Conservation (phyloP, 768 basidiomycete species). For the Suillus luteus region DNA sequence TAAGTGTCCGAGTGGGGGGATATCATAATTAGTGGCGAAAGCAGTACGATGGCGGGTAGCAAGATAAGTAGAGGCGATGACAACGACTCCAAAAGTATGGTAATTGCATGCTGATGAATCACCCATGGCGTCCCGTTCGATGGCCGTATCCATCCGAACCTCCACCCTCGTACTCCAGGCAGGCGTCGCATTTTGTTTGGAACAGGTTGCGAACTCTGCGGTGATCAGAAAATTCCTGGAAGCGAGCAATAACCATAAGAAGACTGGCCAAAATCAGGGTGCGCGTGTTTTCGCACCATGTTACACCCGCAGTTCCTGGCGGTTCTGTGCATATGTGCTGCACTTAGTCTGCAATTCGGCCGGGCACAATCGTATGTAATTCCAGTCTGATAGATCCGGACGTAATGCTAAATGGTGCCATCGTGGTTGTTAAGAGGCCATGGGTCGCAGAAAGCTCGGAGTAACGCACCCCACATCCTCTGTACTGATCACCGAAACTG, state of each 20-base stretch:
- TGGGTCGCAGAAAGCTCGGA: neutral
- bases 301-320: slow-evolving; percentile 60
- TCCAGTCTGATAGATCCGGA: slow-evolving; percentile 64
- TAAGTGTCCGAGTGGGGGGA: slow-evolving; percentile 3
- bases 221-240: slow-evolving; percentile 45
- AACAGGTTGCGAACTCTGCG: slow-evolving; percentile 65
- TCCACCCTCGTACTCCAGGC: slow-evolving; percentile 39
- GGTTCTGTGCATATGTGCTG: slow-evolving; percentile 58
- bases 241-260: slow-evolving; percentile 11
- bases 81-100: neutral
- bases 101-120: slow-evolving; percentile 15
- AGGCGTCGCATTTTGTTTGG: slow-evolving; percentile 62
- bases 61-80: slow-evolving; percentile 2
- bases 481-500: slow-evolving; percentile 45
- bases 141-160: slow-evolving; percentile 36
- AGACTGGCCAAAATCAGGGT: slow-evolving; percentile 2
- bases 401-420: slow-evolving; percentile 53
- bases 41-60: slow-evolving; percentile 8
- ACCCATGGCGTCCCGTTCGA: slow-evolving; percentile 27
- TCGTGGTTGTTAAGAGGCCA: slow-evolving; percentile 13
- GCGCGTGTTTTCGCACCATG: slow-evolving; percentile 31
- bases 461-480: slow-evolving; percentile 42
- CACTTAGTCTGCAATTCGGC: slow-evolving; percentile 53
- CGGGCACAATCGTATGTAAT: slow-evolving; percentile 55
- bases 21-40: slow-evolving; percentile 12